phyloP scores from a whole-genome alignment of 1,139 yeast genomes.

The Candida anutae region DNA sequence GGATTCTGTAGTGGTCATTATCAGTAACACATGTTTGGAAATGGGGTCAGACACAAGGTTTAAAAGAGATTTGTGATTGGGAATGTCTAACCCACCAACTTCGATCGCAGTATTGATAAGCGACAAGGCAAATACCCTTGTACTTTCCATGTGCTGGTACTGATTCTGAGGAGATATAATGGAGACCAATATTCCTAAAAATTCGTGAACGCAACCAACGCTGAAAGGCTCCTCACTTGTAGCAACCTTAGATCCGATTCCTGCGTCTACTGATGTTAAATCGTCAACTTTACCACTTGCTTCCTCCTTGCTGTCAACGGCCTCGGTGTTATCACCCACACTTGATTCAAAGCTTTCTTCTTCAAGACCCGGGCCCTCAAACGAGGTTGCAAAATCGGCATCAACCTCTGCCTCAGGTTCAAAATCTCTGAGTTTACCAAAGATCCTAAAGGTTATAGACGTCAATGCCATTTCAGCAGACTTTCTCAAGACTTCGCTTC shows the following conservation, averaged over 20 bases:
- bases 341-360: conserved; percentile 38
- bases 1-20: conserved; percentile 64
- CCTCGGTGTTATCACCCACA: conserved; percentile 7
- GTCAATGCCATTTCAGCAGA: conserved; percentile 86
- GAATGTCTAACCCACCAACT: conserved; percentile 64
- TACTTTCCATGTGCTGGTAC: conserved; percentile 78
- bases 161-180: conserved; percentile 79
- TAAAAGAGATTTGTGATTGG: conserved; percentile 59
- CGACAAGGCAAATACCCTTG: conserved; percentile 75
- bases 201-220: conserved; percentile 60
- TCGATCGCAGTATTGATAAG: conserved; percentile 76
- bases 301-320: conserved; percentile 4
- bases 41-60: conserved; percentile 68
- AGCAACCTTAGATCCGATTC: not conserved
- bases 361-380: conserved; percentile 27
- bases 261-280: not conserved
- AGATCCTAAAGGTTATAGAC: conserved; percentile 61
- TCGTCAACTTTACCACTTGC: conserved; percentile 4
- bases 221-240: conserved; percentile 46
- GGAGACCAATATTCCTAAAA: conserved; percentile 69
- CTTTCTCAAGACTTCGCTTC: conserved; percentile 82
- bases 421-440: conserved; percentile 49
- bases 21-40: conserved; percentile 74
- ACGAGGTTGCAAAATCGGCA: conserved; percentile 27
- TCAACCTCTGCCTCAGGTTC: conserved; percentile 37